Evolutionary conservation across 495 filamentous ascomycete species (phyloP).

Genomic region (Extremus antarcticus): DNA sequence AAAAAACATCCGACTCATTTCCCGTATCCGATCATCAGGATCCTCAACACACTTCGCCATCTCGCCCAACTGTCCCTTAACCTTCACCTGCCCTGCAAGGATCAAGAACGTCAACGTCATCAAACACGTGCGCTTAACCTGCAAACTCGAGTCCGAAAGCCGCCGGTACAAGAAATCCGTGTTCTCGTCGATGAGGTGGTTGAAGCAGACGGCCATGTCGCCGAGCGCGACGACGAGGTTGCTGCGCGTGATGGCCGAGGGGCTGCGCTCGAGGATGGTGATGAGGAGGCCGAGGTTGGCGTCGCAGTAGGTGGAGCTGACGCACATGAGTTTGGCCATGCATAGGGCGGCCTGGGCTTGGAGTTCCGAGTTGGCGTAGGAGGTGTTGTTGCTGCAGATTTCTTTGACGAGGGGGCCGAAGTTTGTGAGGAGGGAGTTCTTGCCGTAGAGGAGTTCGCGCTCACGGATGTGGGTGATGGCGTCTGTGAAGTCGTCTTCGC

Average conservation of each 20-base stretch:
- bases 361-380: constrained; percentile 73
- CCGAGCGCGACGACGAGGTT: constrained; percentile 96
- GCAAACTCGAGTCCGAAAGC: constrained; percentile 75
- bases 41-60: constrained; percentile 99
- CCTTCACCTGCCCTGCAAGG: constrained; percentile 94
- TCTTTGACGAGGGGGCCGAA: constrained; percentile 87
- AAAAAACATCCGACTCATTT: constrained; percentile 97
- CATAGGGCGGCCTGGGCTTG: constrained; percentile 94
- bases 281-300: constrained; percentile 86
- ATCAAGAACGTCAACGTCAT: constrained; percentile 99
- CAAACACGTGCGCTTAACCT: constrained; percentile 91
- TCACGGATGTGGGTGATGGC: constrained; percentile 91
- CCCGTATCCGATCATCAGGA: constrained; percentile 80
- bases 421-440: constrained; percentile 69
- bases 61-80: constrained; percentile 97
- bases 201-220: constrained; percentile 99
- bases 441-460: constrained; percentile 81
- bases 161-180: constrained; percentile 95
- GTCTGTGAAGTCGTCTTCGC: constrained; percentile 96
- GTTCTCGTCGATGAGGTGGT: constrained; percentile 97
- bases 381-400: constrained; percentile 87
- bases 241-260: constrained; percentile 78
- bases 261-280: constrained; percentile 90
- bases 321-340: constrained; percentile 94
- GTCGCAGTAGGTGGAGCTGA: constrained; percentile 77